These are phyloP conservation scores for Malus hybrid DNA, from an alignment of 331 rosid genomes.

Conservation along the genomic window DNA sequence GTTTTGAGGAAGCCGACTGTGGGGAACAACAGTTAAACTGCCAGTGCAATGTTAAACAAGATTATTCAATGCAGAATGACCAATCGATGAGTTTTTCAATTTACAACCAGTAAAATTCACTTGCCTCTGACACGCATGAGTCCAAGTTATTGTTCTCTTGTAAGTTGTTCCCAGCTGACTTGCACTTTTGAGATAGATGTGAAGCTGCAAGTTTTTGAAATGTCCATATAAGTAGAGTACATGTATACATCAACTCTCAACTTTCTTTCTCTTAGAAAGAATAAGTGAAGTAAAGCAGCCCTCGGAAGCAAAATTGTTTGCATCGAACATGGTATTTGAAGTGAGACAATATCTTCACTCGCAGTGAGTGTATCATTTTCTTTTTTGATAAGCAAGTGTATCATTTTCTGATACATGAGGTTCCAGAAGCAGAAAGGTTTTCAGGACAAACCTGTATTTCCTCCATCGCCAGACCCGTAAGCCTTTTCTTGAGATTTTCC, in stretches of 20 bases:
- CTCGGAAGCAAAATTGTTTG: background rate
- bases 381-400: too few relatives aligned
- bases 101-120: background rate
- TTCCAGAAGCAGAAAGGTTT: background rate
- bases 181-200: conserved; percentile 8
- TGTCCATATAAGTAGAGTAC: too few relatives aligned
- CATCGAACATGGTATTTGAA: background rate
- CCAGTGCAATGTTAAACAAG: background rate
- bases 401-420: background rate
- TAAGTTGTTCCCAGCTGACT: conserved; percentile 8
- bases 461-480: background rate
- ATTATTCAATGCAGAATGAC: background rate
- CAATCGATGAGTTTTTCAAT: background rate
- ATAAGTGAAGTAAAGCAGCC: background rate
- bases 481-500: conserved; percentile 9
- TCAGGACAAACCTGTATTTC: conserved; percentile 14
- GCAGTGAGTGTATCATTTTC: background rate
- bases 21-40: conserved; percentile 15
- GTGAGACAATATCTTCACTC: background rate
- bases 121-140: conserved; percentile 28
- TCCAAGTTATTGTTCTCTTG: conserved; percentile 12
- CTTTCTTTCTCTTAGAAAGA: too few relatives aligned
- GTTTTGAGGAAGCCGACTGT: conserved; percentile 21
- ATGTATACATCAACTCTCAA: too few relatives aligned
- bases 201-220: conserved; percentile 9